phyloP scores from a whole-genome alignment of 2,329 filamentous ascomycete genomes.

The Domatiomyces globalis region DNA sequence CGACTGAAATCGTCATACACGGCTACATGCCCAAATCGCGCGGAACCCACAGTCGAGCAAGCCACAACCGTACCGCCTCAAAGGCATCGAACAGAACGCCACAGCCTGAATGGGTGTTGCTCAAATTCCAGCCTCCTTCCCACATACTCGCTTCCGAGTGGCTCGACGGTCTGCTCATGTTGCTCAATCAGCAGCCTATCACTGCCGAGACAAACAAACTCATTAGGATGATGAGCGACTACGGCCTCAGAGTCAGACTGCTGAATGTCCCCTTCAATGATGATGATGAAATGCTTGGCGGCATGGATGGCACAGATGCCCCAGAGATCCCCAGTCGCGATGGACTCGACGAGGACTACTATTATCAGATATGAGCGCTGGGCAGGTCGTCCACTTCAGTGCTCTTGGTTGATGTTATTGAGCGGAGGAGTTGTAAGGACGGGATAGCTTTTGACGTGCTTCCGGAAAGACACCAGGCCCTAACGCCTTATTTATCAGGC shows the following conservation, averaged over 20 bases:
- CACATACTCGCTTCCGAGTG: slow-evolving; percentile 85
- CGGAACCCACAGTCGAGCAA: slow-evolving; percentile 17
- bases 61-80: slow-evolving; percentile 19
- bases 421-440: background rate
- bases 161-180: slow-evolving; percentile 89
- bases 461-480: background rate
- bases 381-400: background rate
- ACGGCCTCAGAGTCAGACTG: slow-evolving; percentile 81
- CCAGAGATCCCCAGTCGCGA: slow-evolving; percentile 68
- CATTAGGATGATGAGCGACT: slow-evolving; percentile 71
- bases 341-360: slow-evolving; percentile 83
- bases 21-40: slow-evolving; percentile 41
- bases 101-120: slow-evolving; percentile 54
- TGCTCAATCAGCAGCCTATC: slow-evolving; percentile 87
- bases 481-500: background rate
- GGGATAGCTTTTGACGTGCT: background rate
- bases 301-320: slow-evolving; percentile 32
- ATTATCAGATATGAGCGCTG: slow-evolving; percentile 47
- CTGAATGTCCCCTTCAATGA: slow-evolving; percentile 86
- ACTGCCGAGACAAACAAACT: slow-evolving; percentile 92
- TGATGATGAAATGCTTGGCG: slow-evolving; percentile 51
- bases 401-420: background rate
- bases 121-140: slow-evolving; percentile 69
- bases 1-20: slow-evolving; percentile 84
- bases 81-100: slow-evolving; percentile 16